phyloP scores from a whole-genome alignment of 306 rosid species.

The Acacia melanoxylon region DNA sequence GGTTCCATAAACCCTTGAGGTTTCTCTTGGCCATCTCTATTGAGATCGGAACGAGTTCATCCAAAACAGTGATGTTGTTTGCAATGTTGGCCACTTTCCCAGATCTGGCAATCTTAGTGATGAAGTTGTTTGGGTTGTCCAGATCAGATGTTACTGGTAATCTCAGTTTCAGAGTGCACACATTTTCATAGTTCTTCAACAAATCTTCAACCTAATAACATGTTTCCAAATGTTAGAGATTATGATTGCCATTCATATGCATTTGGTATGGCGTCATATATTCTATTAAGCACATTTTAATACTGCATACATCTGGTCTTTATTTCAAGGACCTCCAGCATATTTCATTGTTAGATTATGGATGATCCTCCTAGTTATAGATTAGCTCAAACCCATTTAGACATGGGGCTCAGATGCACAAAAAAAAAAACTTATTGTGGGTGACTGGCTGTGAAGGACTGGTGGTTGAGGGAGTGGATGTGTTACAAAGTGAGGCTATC shows the following conservation, averaged over 20 bases:
- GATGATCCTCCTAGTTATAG: too few species aligned
- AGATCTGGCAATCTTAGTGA: constrained; percentile 19
- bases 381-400: too few species aligned
- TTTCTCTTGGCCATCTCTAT: constrained; percentile 27
- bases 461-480: too few species aligned
- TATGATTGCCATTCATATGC: not conserved
- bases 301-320: not conserved
- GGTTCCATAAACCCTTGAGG: constrained; percentile 26
- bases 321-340: too few species aligned
- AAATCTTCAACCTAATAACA: constrained; percentile 24
- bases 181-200: constrained; percentile 9
- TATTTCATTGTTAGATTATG: too few species aligned
- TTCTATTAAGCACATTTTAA: not conserved
- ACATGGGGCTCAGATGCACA: too few species aligned
- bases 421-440: too few species aligned
- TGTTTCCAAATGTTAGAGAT: not conserved
- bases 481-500: too few species aligned
- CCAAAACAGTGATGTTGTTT: constrained; percentile 22
- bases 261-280: not conserved
- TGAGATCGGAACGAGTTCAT: constrained; percentile 21
- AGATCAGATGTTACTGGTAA: constrained; percentile 21
- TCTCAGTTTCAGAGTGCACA: constrained; percentile 6
- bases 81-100: constrained; percentile 19
- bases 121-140: constrained; percentile 22
- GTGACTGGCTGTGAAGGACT: too few species aligned